Percentiles rank a stretch among this genome's conserved stretches.
phyloP scores from a whole-genome alignment of 176 grass and related monocot species.

The Musa acuminata region DNA sequence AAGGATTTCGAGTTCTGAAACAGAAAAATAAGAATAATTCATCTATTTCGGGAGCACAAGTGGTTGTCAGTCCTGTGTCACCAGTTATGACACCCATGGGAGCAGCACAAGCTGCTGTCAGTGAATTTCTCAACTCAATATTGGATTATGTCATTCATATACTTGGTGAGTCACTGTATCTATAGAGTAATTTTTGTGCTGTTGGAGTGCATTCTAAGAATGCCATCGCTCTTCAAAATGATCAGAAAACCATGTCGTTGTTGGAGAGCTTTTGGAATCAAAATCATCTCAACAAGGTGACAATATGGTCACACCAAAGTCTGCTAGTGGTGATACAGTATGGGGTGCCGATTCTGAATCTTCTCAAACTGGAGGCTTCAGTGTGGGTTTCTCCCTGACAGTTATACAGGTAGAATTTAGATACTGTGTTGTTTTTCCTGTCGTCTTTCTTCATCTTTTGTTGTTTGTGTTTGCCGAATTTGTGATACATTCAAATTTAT shows the following conservation, averaged over 20 bases:
- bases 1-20: slow-evolving; percentile 42
- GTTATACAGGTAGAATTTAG: slow-evolving; percentile 63
- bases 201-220: slow-evolving; percentile 21
- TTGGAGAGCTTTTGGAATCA: slow-evolving; percentile 88
- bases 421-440: not conserved
- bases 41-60: slow-evolving; percentile 42
- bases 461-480: not conserved
- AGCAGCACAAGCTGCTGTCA: slow-evolving; percentile 51
- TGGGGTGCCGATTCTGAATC: slow-evolving; percentile 86
- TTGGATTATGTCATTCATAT: slow-evolving; percentile 66
- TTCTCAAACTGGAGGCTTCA: slow-evolving; percentile 90
- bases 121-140: slow-evolving; percentile 64
- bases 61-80: slow-evolving; percentile 75
- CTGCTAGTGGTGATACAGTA: slow-evolving; percentile 38
- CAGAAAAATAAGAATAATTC: slow-evolving; percentile 57
- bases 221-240: slow-evolving; percentile 11
- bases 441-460: slow-evolving; percentile 6
- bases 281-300: slow-evolving; percentile 62
- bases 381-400: slow-evolving; percentile 74
- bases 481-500: slow-evolving; percentile 5
- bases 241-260: slow-evolving; percentile 84
- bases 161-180: slow-evolving; percentile 52
- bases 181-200: slow-evolving; percentile 6
- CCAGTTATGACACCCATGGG: slow-evolving; percentile 72
- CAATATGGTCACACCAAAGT: slow-evolving; percentile 50